Conservation (phyloP, 108 stramenopile genomes). For the Cyclostephanos tholiformis region DNA sequence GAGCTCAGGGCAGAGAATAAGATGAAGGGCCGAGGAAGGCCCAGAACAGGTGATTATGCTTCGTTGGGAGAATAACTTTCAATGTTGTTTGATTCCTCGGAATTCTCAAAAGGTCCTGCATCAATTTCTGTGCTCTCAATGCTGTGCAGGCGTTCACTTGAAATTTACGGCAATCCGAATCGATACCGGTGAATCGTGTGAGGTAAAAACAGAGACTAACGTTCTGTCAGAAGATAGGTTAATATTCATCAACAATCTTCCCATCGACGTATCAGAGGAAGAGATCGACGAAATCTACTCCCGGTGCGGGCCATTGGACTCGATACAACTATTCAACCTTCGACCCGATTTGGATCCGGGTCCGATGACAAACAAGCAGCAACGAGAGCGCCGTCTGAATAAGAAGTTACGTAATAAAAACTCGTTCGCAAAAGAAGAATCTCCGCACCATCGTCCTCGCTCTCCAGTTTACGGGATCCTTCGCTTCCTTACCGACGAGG, state of each 20-base stretch:
- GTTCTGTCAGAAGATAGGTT: conserved; percentile 41
- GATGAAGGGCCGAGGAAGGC: conserved; percentile 25
- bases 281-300: conserved; percentile 65
- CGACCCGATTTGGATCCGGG: conserved; percentile 82
- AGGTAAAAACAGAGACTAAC: not conserved
- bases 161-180: conserved; percentile 43
- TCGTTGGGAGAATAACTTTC: not conserved
- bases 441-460: conserved; percentile 55
- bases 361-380: conserved; percentile 52
- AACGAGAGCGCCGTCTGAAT: conserved; percentile 43
- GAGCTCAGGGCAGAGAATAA: conserved; percentile 1
- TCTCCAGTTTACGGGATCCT: conserved; percentile 80
- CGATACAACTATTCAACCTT: conserved; percentile 69
- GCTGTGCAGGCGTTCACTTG: conserved; percentile 30
- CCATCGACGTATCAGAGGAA: conserved; percentile 70
- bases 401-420: conserved; percentile 23
- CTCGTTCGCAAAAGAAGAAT: not conserved
- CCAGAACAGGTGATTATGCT: conserved; percentile 26
- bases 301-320: conserved; percentile 70
- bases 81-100: not conserved
- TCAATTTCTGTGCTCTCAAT: not conserved
- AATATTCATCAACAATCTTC: conserved; percentile 81
- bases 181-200: not conserved
- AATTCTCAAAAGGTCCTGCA: not conserved
- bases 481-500: conserved; percentile 54